A percentile compares a stretch with the other conserved stretches of the same genome.
These are phyloP conservation scores for Botrytis squamosa DNA, from an alignment of 2,329 filamentous ascomycete species.

Conservation along the genomic window DNA sequence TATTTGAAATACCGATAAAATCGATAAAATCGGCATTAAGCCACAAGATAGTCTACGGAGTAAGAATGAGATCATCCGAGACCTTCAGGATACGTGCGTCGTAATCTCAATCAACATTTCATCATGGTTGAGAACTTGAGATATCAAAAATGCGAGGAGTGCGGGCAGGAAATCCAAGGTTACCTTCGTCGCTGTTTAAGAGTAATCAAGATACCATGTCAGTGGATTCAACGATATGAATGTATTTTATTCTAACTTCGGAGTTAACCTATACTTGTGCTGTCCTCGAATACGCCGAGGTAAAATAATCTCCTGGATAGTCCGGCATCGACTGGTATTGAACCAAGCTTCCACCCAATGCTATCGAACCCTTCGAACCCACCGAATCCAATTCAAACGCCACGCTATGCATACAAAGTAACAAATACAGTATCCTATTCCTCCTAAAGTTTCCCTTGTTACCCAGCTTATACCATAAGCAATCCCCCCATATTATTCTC, in stretches of 20 bases:
- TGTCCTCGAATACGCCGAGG: neutral
- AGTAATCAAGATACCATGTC: neutral
- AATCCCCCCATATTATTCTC: conserved; percentile 2
- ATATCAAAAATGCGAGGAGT: neutral
- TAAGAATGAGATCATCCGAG: neutral
- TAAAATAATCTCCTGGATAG: neutral
- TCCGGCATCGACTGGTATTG: neutral
- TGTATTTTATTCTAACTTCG: neutral
- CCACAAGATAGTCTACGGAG: neutral
- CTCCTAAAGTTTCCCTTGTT: neutral
- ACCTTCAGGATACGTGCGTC: neutral
- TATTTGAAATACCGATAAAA: neutral
- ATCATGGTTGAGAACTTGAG: neutral
- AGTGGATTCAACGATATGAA: neutral
- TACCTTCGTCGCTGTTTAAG: neutral
- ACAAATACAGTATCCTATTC: neutral
- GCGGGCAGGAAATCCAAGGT: neutral
- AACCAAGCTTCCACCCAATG: neutral
- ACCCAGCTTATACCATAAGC: conserved; percentile 4
- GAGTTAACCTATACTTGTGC: neutral
- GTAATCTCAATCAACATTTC: neutral
- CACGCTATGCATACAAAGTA: conserved; percentile 14
- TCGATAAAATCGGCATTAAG: neutral
- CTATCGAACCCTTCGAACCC: neutral
- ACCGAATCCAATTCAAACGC: conserved; percentile 5